Percentiles rank a stretch among this genome's conserved stretches.
These are phyloP conservation scores for Alternaria metachromatica DNA, from an alignment of 2,329 filamentous ascomycete genomes.

Conservation along the genomic window DNA sequence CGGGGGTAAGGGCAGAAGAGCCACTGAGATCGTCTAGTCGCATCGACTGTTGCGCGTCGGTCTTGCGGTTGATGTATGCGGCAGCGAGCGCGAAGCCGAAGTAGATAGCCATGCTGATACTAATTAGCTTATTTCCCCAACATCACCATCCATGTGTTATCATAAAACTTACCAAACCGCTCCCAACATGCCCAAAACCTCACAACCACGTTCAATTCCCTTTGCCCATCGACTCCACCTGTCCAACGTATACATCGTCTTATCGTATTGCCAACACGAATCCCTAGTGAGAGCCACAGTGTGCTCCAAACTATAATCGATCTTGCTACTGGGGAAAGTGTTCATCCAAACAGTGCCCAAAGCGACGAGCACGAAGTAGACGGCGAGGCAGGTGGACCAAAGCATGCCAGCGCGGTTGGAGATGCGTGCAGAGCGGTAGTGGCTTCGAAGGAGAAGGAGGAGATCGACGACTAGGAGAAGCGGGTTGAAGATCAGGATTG, in stretches of 20 bases:
- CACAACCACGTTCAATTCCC: not conserved
- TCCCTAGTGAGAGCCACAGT: not conserved
- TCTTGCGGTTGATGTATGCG: not conserved
- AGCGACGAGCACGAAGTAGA: not conserved
- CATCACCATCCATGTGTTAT: not conserved
- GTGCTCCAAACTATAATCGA: not conserved
- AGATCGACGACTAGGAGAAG: not conserved
- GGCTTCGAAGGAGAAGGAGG: not conserved
- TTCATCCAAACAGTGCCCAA: not conserved
- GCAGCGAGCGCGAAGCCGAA: not conserved
- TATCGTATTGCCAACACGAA: not conserved
- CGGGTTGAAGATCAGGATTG: not conserved
- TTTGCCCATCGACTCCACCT: not conserved
- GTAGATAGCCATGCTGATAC: not conserved
- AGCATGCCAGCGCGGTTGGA: slow-evolving; percentile 2
- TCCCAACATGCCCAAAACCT: not conserved
- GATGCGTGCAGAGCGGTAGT: not conserved
- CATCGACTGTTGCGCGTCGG: not conserved
- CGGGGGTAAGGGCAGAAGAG: not conserved
- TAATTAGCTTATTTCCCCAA: not conserved
- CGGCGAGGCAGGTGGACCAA: not conserved
- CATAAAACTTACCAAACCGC: not conserved
- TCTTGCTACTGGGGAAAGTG: not conserved
- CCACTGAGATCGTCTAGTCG: not conserved
- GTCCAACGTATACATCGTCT: not conserved